Percentiles rank a stretch among this genome's conserved stretches.
These are phyloP conservation scores for Monilinia laxa DNA, from an alignment of 2,329 filamentous ascomycete species.

Conservation along the genomic window DNA sequence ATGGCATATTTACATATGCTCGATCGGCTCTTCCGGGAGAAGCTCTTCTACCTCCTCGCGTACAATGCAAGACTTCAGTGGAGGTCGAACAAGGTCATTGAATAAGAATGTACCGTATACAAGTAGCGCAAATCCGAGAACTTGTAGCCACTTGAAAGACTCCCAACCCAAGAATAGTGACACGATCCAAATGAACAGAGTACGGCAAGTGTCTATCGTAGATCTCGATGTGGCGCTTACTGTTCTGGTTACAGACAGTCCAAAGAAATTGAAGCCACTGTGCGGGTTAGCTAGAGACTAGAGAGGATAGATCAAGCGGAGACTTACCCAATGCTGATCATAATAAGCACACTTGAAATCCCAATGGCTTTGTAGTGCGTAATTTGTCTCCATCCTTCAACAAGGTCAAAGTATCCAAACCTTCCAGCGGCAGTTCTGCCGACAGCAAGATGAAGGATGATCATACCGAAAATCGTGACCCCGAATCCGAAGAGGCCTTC, in stretches of 20 bases:
- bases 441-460: slow-evolving; percentile 73
- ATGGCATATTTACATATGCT: slow-evolving; percentile 51
- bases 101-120: slow-evolving; percentile 98
- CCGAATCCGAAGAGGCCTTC: slow-evolving; percentile 89
- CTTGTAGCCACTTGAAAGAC: slow-evolving; percentile 95
- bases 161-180: slow-evolving; percentile 94
- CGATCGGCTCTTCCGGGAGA: slow-evolving; percentile 79
- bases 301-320: not conserved
- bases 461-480: slow-evolving; percentile 76
- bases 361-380: slow-evolving; percentile 68
- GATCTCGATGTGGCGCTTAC: slow-evolving; percentile 92
- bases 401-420: slow-evolving; percentile 86
- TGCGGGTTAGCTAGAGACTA: slow-evolving; percentile 23
- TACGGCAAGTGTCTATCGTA: slow-evolving; percentile 96
- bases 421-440: slow-evolving; percentile 72
- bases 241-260: slow-evolving; percentile 82
- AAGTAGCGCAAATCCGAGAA: slow-evolving; percentile 80
- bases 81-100: slow-evolving; percentile 87
- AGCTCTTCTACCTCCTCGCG: slow-evolving; percentile 60
- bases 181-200: slow-evolving; percentile 96
- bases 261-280: slow-evolving; percentile 98
- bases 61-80: slow-evolving; percentile 65
- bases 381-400: slow-evolving; percentile 81
- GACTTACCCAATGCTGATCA: slow-evolving; percentile 92
- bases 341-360: slow-evolving; percentile 81